A percentile compares a stretch with the other conserved stretches of the same genome.
Evolutionary conservation across 2,329 filamentous ascomycete genomes (phyloP).

Genomic region (Talaromyces sp.): DNA sequence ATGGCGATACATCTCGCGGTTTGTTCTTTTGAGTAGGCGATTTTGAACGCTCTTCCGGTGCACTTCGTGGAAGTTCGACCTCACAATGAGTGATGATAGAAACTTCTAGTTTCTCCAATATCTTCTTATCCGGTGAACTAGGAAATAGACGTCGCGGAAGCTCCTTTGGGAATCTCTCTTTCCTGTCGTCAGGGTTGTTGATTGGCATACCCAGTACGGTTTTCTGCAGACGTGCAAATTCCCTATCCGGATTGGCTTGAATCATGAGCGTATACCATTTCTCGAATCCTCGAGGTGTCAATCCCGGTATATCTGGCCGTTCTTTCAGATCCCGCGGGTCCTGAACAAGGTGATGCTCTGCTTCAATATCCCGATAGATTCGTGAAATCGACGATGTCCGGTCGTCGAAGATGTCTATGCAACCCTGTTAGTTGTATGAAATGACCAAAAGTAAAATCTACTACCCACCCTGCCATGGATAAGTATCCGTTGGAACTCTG

Average conservation of each 20-base stretch:
- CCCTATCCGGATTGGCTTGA: conserved; percentile 68
- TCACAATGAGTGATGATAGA: conserved; percentile 52
- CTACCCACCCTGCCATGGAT: conserved; percentile 61
- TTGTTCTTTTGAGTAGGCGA: conserved; percentile 19
- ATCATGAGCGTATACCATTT: conserved; percentile 69
- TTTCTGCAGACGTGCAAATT: conserved; percentile 64
- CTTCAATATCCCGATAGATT: conserved; percentile 52
- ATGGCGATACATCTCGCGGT: conserved; percentile 9
- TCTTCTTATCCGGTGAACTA: conserved; percentile 49
- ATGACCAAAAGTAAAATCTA: not conserved
- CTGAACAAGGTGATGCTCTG: conserved; percentile 62
- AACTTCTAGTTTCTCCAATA: conserved; percentile 57
- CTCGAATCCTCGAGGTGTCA: conserved; percentile 64
- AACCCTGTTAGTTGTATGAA: not conserved
- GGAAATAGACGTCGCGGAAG: conserved; percentile 71
- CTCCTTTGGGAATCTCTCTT: conserved; percentile 72
- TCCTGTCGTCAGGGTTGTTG: conserved; percentile 58
- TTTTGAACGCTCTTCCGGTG: conserved; percentile 33
- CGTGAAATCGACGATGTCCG: conserved; percentile 51
- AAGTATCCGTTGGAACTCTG: conserved; percentile 58
- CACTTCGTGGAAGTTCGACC: conserved; percentile 42
- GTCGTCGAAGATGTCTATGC: conserved; percentile 52
- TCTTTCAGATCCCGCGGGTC: conserved; percentile 39
- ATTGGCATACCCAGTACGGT: conserved; percentile 68
- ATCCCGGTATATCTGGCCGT: conserved; percentile 56